Percentiles rank a stretch among this genome's conserved stretches.
Conservation (phyloP, 2,329 filamentous ascomycete genomes). For the Ophioceras dolichostomum region DNA sequence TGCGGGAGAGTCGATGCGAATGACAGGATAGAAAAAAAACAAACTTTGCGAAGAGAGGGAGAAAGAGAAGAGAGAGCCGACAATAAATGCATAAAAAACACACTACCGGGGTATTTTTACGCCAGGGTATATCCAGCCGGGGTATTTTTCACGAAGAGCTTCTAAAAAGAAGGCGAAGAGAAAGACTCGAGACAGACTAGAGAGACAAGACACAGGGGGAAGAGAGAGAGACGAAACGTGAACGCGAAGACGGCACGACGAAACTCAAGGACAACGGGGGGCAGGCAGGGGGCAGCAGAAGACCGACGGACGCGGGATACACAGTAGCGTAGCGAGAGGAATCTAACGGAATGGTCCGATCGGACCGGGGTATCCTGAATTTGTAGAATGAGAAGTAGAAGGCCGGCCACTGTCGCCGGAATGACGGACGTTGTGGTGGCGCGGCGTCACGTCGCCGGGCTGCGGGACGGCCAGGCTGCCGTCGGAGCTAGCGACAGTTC, state of each 20-base stretch:
- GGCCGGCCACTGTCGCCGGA: constrained; percentile 87
- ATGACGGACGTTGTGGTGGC: constrained; percentile 62
- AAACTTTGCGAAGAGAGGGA: constrained; percentile 18
- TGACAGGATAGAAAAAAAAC: constrained; percentile 6
- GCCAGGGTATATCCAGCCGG: constrained; percentile 57
- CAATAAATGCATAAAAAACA: constrained; percentile 31
- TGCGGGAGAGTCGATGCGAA: background rate
- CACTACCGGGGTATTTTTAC: constrained; percentile 40
- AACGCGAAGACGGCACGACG: too few species aligned
- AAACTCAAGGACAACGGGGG: too few species aligned
- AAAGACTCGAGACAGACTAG: constrained; percentile 12
- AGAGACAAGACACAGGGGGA: too few species aligned
- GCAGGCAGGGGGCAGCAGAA: too few species aligned
- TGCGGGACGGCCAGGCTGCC: constrained; percentile 54
- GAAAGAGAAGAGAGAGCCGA: constrained; percentile 27
- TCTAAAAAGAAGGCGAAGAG: constrained; percentile 29
- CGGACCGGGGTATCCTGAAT: constrained; percentile 91
- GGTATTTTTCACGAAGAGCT: constrained; percentile 31
- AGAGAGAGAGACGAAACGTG: too few species aligned
- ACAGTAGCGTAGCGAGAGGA: too few species aligned
- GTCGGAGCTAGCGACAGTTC: too few species aligned
- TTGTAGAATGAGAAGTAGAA: constrained; percentile 87
- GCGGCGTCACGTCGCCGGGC: constrained; percentile 71
- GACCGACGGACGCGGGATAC: too few species aligned
- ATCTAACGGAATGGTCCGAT: constrained; percentile 84